phyloP scores from a whole-genome alignment of 1,139 yeast species.

The Debaryomyces fabryi region DNA sequence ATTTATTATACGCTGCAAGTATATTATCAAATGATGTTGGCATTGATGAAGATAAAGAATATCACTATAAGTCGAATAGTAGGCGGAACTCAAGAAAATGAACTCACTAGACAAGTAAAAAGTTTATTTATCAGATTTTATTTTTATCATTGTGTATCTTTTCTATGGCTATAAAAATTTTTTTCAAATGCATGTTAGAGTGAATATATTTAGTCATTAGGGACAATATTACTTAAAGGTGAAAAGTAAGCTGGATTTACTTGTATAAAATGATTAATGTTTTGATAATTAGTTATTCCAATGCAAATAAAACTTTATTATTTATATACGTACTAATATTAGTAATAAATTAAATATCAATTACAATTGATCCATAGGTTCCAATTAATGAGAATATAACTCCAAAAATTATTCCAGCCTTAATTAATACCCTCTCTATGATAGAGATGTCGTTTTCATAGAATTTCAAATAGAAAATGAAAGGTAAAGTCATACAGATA shows the following conservation, averaged over 20 bases:
- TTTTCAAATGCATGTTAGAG: background rate
- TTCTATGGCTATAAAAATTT: background rate
- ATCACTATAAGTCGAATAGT: background rate
- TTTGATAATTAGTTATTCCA: background rate
- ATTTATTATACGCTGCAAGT: conserved; percentile 57
- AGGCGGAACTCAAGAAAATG: conserved; percentile 4
- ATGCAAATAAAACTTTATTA: conserved; percentile 4
- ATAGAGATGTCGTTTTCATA: conserved; percentile 50
- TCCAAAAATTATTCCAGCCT: conserved; percentile 50
- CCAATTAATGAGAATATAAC: conserved; percentile 54
- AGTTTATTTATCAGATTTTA: background rate
- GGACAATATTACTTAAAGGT: background rate
- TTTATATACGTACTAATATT: background rate
- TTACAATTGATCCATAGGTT: conserved; percentile 34
- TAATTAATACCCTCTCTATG: conserved; percentile 41
- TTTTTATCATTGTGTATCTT: background rate
- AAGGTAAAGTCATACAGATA: conserved; percentile 78
- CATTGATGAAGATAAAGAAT: conserved; percentile 13
- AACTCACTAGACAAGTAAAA: background rate
- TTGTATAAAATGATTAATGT: conserved; percentile 1
- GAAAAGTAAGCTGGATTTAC: conserved; percentile 8
- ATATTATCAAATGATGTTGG: conserved; percentile 23
- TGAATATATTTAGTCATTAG: background rate
- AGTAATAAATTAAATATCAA: conserved; percentile 15
- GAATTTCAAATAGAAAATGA: conserved; percentile 65